Evolutionary conservation across 2,329 filamentous ascomycete genomes (phyloP).

Genomic region (Arachnomyces sp.): DNA sequence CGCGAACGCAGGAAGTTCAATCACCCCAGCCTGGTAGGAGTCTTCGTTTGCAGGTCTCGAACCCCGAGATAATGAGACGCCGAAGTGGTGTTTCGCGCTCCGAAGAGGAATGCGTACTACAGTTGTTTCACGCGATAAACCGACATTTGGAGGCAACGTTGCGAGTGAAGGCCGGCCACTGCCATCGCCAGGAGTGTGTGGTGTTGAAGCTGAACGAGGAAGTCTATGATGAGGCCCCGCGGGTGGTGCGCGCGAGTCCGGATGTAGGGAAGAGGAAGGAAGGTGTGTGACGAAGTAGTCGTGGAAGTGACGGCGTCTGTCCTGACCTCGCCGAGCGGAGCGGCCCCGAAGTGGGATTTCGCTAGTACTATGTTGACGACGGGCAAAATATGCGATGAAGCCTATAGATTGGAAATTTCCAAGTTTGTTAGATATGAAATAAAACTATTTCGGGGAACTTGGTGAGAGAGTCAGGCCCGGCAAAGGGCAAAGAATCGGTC

Average conservation of each 20-base stretch:
- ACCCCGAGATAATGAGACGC: slow-evolving; percentile 69
- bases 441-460: slow-evolving; percentile 15
- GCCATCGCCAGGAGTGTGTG: slow-evolving; percentile 55
- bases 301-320: slow-evolving; percentile 59
- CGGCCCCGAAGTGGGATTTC: slow-evolving; percentile 2
- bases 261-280: slow-evolving; percentile 85
- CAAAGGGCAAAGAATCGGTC: slow-evolving; percentile 1
- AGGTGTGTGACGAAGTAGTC: slow-evolving; percentile 97
- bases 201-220: slow-evolving; percentile 74
- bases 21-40: slow-evolving; percentile 84
- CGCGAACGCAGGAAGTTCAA: slow-evolving; percentile 88
- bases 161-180: slow-evolving; percentile 44
- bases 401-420: slow-evolving; percentile 18
- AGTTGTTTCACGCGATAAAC: slow-evolving; percentile 67
- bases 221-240: slow-evolving; percentile 71
- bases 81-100: slow-evolving; percentile 94
- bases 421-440: slow-evolving; percentile 3
- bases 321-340: slow-evolving; percentile 5
- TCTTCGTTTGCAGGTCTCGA: slow-evolving; percentile 89
- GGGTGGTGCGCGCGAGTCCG: slow-evolving; percentile 59
- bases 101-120: slow-evolving; percentile 90
- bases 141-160: slow-evolving; percentile 53
- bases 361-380: slow-evolving; percentile 19
- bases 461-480: neutral
- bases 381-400: slow-evolving; percentile 27